These are phyloP conservation scores for Microsporum canis DNA, from an alignment of 2,329 filamentous ascomycete species.

Conservation along the genomic window DNA sequence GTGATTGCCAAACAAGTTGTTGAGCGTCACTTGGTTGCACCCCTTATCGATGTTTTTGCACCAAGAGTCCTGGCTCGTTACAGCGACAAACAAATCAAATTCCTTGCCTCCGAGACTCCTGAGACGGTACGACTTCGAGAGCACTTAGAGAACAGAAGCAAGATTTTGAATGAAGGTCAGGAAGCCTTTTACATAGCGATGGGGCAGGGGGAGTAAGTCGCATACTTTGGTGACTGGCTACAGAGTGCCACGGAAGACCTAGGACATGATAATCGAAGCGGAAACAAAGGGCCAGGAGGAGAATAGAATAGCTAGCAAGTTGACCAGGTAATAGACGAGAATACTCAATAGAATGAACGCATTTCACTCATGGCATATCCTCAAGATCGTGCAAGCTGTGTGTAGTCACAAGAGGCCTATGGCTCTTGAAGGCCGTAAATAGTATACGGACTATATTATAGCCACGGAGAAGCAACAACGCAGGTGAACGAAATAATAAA, in stretches of 20 bases:
- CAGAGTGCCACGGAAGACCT: neutral
- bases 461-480: too few species aligned
- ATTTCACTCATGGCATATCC: neutral
- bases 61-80: constrained; percentile 5
- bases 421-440: too few species aligned
- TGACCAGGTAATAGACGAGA: neutral
- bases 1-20: constrained; percentile 7
- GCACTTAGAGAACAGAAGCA: constrained; percentile 3
- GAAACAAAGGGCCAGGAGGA: neutral
- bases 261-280: neutral
- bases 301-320: neutral
- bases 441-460: too few species aligned
- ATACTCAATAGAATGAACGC: neutral
- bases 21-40: constrained; percentile 7
- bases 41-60: constrained; percentile 4
- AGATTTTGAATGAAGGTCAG: constrained; percentile 6
- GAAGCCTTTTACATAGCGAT: constrained; percentile 6
- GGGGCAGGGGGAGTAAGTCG: neutral
- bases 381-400: too few species aligned
- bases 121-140: constrained; percentile 2
- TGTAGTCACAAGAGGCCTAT: too few species aligned
- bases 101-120: constrained; percentile 6
- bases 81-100: constrained; percentile 6
- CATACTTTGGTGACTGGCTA: neutral
- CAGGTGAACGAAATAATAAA: too few species aligned